These are phyloP conservation scores for Apophysomyces sp. DNA, from an alignment of 371 early-diverging fungal species.

Conservation along the genomic window DNA sequence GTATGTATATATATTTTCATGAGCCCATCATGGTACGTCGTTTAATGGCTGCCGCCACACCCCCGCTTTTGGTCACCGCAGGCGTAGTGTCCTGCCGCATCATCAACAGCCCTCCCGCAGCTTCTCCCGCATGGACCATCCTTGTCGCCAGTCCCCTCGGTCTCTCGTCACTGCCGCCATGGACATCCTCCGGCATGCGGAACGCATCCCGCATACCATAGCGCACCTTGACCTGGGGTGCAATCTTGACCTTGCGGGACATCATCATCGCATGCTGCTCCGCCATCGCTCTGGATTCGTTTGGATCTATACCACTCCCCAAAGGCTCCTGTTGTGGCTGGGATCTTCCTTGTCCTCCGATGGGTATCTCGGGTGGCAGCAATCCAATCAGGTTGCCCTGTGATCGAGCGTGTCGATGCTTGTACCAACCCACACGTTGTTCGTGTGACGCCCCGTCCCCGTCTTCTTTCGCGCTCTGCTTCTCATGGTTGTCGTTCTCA, in stretches of 20 bases:
- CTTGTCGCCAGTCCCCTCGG: background rate
- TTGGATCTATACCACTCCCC: too few relatives aligned
- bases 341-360: background rate
- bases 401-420: slow-evolving; percentile 34
- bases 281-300: background rate
- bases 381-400: slow-evolving; percentile 36
- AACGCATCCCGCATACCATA: slow-evolving; percentile 39
- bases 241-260: slow-evolving; percentile 36
- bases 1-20: background rate
- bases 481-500: background rate
- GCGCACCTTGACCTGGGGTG: slow-evolving; percentile 34
- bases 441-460: too few relatives aligned
- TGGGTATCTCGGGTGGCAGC: slow-evolving; percentile 14
- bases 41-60: slow-evolving; percentile 15
- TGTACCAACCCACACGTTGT: slow-evolving; percentile 4
- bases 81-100: slow-evolving; percentile 29
- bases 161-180: slow-evolving; percentile 9
- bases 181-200: slow-evolving; percentile 24
- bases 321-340: slow-evolving; percentile 6
- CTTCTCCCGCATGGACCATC: slow-evolving; percentile 38
- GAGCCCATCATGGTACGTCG: slow-evolving; percentile 7
- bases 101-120: slow-evolving; percentile 45
- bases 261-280: background rate
- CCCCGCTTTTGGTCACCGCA: background rate
- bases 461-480: background rate